A percentile compares a stretch with the other conserved stretches of the same genome.
phyloP scores from a whole-genome alignment of 1,139 yeast genomes.

The Protomyces inouyei region DNA sequence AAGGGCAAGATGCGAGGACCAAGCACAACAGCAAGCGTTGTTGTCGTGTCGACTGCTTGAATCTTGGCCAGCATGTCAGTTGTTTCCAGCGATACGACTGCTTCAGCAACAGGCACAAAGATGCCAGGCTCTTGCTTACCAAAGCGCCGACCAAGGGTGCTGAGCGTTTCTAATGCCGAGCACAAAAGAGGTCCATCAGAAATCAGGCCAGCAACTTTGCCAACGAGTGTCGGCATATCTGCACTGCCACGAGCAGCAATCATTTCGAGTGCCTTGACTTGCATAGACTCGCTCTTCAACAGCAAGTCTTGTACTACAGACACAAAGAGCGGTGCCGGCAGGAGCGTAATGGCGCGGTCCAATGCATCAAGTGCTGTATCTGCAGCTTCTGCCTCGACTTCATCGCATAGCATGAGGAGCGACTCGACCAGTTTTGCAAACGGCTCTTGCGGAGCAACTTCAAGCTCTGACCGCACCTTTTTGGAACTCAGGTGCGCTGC shows the following conservation, averaged over 20 bases:
- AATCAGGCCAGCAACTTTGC: slow-evolving; percentile 2
- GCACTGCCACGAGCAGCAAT: slow-evolving; percentile 7
- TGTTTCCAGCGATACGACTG: slow-evolving; percentile 53
- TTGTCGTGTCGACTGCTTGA: slow-evolving; percentile 67
- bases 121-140: slow-evolving; percentile 51
- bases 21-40: slow-evolving; percentile 61
- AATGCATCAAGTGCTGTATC: slow-evolving; percentile 22
- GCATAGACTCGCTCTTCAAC: slow-evolving; percentile 8
- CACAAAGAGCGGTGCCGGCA: slow-evolving; percentile 18
- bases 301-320: slow-evolving; percentile 9
- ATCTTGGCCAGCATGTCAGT: slow-evolving; percentile 57
- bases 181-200: neutral
- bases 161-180: slow-evolving; percentile 54
- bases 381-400: slow-evolving; percentile 3
- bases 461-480: slow-evolving; percentile 21
- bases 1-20: slow-evolving; percentile 85
- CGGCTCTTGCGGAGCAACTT: slow-evolving; percentile 2
- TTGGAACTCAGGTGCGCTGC: slow-evolving; percentile 17
- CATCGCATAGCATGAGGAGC: slow-evolving; percentile 11
- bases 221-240: slow-evolving; percentile 2
- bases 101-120: slow-evolving; percentile 48
- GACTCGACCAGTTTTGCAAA: slow-evolving; percentile 13
- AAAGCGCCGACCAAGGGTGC: slow-evolving; percentile 59
- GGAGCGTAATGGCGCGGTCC: slow-evolving; percentile 26
- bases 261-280: slow-evolving; percentile 15